These are phyloP conservation scores for Cryptosporidium ubiquitum DNA, from an alignment of 169 alveolate species.

Conservation along the genomic window DNA sequence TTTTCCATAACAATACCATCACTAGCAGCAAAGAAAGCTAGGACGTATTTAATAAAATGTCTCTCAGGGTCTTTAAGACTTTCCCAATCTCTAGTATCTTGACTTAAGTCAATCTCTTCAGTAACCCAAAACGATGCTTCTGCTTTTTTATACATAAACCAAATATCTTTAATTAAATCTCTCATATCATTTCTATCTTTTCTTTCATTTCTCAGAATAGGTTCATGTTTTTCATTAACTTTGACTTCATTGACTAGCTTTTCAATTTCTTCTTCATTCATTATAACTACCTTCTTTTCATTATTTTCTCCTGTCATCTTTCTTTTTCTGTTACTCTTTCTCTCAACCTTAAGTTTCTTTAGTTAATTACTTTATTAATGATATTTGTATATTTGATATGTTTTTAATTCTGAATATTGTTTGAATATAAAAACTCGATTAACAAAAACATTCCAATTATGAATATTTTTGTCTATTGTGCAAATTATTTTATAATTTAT, in stretches of 20 bases:
- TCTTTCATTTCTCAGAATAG: background rate
- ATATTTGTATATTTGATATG: no score
- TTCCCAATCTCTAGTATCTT: slow-evolving; percentile 96
- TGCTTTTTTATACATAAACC: slow-evolving; percentile 98
- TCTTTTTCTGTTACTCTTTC: background rate
- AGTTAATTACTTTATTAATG: no score
- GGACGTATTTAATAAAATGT: slow-evolving; percentile 94
- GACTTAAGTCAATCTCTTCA: slow-evolving; percentile 96
- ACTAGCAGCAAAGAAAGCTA: slow-evolving; percentile 97
- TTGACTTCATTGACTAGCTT: slow-evolving; percentile 20
- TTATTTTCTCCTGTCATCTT: background rate
- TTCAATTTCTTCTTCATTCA: background rate
- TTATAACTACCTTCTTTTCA: background rate
- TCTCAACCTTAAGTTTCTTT: background rate
- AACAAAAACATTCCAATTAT: no score
- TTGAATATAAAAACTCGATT: no score
- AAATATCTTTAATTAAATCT: slow-evolving; percentile 82
- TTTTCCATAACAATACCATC: slow-evolving; percentile 99
- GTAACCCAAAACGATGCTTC: slow-evolving; percentile 99
- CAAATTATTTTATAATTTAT: background rate
- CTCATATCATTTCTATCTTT: background rate
- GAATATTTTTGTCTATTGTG: background rate
- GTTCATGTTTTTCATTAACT: slow-evolving; percentile 16
- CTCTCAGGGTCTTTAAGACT: slow-evolving; percentile 87
- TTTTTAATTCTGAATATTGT: no score